A percentile compares a stretch with the other conserved stretches of the same genome.
Conservation (phyloP, 257 asterid genomes). For the Linaria vulgaris region DNA sequence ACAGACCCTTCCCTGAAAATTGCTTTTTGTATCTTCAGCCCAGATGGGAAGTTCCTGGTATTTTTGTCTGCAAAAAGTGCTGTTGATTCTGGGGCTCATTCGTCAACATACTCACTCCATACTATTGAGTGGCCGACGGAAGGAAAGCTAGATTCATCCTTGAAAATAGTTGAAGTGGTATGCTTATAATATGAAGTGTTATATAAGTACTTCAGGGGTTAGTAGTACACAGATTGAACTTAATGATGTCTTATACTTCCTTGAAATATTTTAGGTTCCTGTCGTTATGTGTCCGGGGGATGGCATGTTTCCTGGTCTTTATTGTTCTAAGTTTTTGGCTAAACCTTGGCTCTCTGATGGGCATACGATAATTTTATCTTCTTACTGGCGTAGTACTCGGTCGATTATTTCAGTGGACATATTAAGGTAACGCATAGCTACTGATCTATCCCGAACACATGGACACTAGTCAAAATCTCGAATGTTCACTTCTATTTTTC, state of each 20-base stretch:
- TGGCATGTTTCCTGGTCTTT: slow-evolving; percentile 86
- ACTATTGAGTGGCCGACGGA: slow-evolving; percentile 73
- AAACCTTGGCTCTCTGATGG: slow-evolving; percentile 96
- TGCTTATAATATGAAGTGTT: slow-evolving; percentile 12
- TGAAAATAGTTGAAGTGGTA: slow-evolving; percentile 69
- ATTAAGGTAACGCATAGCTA: slow-evolving; percentile 52
- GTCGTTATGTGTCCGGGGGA: slow-evolving; percentile 75
- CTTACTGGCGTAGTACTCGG: slow-evolving; percentile 79
- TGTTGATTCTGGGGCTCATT: slow-evolving; percentile 83
- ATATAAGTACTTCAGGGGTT: neutral
- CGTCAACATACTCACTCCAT: slow-evolving; percentile 82
- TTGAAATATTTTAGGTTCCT: slow-evolving; percentile 61
- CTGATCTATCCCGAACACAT: slow-evolving; percentile 19
- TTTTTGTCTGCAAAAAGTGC: slow-evolving; percentile 75
- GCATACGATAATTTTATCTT: slow-evolving; percentile 62
- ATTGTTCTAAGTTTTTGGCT: slow-evolving; percentile 44
- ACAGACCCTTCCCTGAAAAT: slow-evolving; percentile 12
- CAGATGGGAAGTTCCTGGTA: slow-evolving; percentile 72
- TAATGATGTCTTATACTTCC: slow-evolving; percentile 17
- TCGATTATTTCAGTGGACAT: slow-evolving; percentile 60
- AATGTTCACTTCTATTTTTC: slow-evolving; percentile 22
- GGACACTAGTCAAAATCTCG: slow-evolving; percentile 19
- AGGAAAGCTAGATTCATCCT: slow-evolving; percentile 46
- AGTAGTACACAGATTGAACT: neutral
- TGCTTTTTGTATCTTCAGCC: slow-evolving; percentile 48